Evolutionary conservation across 1,139 yeast species (phyloP), one percentile per base, ranked within the genome.

Genomic region (Meyerozyma sp.): DNA sequence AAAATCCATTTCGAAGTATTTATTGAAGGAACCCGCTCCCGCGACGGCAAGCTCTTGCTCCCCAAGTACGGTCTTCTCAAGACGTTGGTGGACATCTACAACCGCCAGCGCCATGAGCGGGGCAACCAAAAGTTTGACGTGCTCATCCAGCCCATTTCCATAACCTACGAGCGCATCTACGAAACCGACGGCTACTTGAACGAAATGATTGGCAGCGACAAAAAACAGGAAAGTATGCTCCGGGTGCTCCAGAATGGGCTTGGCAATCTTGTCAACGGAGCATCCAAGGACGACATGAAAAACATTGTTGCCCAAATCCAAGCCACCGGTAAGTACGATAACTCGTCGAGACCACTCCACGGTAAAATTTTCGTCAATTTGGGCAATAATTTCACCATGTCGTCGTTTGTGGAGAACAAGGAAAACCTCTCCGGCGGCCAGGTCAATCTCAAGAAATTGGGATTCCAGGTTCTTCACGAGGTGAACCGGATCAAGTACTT

Each of bases 61-160:
- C 87, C 87, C 8, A 82, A 81, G 54, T 81, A 78, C 53, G 87
- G 87, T 13, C 76, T 81, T 46, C 68, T 81, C 51, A 81, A 81
- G 59, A 73, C 70, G 13, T 58, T 75, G 45, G 65, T 75, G 36
- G 63, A 73, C 40, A 64, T 71, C 32, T 82, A 75, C 46, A 59
- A 75, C 10, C 64, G 75, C 37, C 70, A 76, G 44, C 59, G 70
- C 18, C 67, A 73, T 9, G 58, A 64, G 8, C 73, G 72, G 10
- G 65, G 68, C n/a, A 79, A 76, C 48, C 51, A 65, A 11, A 61
- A 72, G 2, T 70, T 70, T 40, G 73, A 73, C 53, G 49, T 71
- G 56, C 49, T 66, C 61, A 63, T 81, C 40, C 79, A 77, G 48
- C 87, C 87, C 0, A 69, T 81, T 4, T 69, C 83, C 18, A 78